phyloP scores from a whole-genome alignment of 225 moss, liverwort and hornwort species.

The Pseudisothecium myosuroides region DNA sequence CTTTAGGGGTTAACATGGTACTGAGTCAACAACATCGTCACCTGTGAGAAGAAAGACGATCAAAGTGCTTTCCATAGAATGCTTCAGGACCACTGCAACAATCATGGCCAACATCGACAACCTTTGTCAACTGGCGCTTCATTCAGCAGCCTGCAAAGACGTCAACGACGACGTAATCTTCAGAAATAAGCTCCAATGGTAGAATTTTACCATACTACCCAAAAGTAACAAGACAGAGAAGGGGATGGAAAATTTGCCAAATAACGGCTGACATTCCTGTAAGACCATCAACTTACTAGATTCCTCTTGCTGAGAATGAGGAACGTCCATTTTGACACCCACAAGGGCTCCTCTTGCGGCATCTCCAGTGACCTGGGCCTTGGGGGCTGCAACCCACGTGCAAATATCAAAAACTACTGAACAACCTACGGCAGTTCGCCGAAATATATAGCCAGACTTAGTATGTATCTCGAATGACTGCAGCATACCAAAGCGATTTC shows the following conservation, averaged over 20 bases:
- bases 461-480: no score
- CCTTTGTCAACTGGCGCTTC: neutral
- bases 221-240: neutral
- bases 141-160: neutral
- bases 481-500: no score
- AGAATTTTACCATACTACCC: neutral
- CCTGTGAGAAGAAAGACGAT: neutral
- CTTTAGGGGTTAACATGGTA: fast-evolving
- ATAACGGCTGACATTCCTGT: neutral
- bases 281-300: neutral
- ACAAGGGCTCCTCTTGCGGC: neutral
- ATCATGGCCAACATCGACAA: neutral
- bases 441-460: no score
- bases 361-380: neutral
- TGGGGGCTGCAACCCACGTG: neutral
- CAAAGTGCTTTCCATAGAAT: neutral
- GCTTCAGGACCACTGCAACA: neutral
- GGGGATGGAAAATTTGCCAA: neutral
- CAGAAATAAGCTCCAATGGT: neutral
- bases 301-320: neutral
- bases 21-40: neutral
- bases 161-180: neutral
- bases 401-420: neutral
- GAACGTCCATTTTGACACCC: neutral
- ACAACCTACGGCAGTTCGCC: neutral